Conservation (phyloP, 1,284 basidiomycete genomes). For the Jaminaea rosea region DNA sequence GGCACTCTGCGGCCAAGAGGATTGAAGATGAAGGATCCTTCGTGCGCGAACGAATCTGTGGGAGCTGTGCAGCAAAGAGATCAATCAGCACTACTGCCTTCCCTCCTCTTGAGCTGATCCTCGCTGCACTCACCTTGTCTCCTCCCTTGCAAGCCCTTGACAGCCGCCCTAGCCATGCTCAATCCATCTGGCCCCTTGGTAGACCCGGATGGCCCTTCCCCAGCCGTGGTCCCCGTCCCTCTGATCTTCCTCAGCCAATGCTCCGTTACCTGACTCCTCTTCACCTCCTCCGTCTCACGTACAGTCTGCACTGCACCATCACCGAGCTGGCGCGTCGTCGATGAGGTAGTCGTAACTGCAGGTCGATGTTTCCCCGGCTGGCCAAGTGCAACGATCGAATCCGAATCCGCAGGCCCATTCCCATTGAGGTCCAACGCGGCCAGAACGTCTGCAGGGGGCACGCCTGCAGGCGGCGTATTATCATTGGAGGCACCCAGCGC, state of each 20-base stretch:
- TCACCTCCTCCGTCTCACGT: constrained; percentile 3
- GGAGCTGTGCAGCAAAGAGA: background rate
- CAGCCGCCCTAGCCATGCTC: constrained; percentile 28
- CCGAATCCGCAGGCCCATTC: background rate
- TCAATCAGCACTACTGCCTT: background rate
- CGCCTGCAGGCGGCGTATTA: background rate
- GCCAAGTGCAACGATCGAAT: background rate
- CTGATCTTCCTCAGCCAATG: constrained; percentile 19
- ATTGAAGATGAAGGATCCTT: constrained; percentile 42
- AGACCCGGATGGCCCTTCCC: constrained; percentile 10
- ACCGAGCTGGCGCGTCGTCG: too few species aligned
- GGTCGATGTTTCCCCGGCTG: background rate
- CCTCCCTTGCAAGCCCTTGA: constrained; percentile 25
- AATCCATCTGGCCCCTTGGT: constrained; percentile 31
- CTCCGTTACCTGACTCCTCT: constrained; percentile 16
- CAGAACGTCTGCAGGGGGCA: background rate
- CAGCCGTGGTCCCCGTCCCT: constrained; percentile 19
- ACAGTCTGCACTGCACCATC: too few species aligned
- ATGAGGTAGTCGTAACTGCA: background rate
- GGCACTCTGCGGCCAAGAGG: constrained; percentile 39
- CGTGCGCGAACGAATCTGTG: constrained; percentile 38
- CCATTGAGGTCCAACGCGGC: background rate
- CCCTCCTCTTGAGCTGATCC: background rate
- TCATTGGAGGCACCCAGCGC: constrained; percentile 5
- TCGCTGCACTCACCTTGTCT: constrained; percentile 8